Evolutionary conservation across 2,329 filamentous ascomycete species (phyloP), one percentile per base, ranked within the genome.

Genomic region (Pyrenochaeta sp.): DNA sequence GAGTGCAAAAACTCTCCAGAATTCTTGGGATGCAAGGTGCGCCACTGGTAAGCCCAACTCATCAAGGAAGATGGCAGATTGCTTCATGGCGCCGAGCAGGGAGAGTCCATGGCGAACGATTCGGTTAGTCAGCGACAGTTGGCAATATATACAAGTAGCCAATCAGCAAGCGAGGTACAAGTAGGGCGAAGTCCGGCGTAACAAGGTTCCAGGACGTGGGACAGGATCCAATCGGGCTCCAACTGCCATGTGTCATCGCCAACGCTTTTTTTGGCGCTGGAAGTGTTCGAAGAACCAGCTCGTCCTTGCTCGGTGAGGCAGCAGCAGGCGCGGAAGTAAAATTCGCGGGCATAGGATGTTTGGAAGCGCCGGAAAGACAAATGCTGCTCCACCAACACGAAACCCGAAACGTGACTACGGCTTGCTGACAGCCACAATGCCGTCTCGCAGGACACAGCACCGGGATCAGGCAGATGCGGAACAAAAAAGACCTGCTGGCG

Each of bases 331-430:
- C 51, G 56, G 55, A 49, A 58, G 52, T 41, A 35, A 64, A 39
- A 58, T 53, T 60, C 45, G 56, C 56, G 58, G 52, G 57, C 54
- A 62, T 49, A 56, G 51, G 49, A 49, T 36, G 46, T 49, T 54
- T 45, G 57, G 53, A 61, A 62, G 61, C 57, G 58, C 60, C 58
- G 45, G 35, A 48, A 49, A 31, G 50, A 40, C 7, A 46, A 48
- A 44, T 35, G 50, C 51, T 41, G 60, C 56, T 66, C 67, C 65
- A 72, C 66, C 60, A 51, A 58, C 42, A 54, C 68, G 63, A 73
- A 72, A 71, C 64, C 61, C 61, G 23, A 72, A 72, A 69, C 66
- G 66, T 71, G 68, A 71, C 64, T 33, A 44, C 61, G 57, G 63
- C 53, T 51, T 53, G 51, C 29, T 51, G 55, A 60, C 54, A 52